A percentile compares a stretch with the other conserved stretches of the same genome.
phyloP scores from a whole-genome alignment of 1,284 basidiomycete genomes.

The Papiliotrema flavescens region DNA sequence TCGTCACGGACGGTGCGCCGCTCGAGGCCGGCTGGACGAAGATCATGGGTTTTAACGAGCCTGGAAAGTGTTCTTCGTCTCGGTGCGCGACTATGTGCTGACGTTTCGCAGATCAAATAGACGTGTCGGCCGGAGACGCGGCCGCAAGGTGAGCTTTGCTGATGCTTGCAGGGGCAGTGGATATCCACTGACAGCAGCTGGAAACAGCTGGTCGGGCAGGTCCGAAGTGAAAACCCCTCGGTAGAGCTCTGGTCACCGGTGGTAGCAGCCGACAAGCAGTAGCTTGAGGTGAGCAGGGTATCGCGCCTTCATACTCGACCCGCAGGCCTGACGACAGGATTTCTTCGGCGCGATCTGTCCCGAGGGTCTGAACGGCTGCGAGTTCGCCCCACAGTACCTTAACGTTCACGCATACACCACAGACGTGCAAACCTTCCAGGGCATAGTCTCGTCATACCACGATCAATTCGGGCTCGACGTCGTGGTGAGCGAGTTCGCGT shows the following conservation, averaged over 20 bases:
- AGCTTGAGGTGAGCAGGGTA: conserved; percentile 14
- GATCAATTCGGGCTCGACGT: conserved; percentile 11
- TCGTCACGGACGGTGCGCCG: conserved; percentile 6
- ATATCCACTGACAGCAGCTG: too few relatives aligned
- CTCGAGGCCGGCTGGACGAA: conserved; percentile 16
- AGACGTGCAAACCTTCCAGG: conserved; percentile 10
- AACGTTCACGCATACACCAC: conserved; percentile 17
- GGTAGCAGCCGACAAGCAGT: conserved; percentile 15
- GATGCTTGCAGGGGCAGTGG: too few relatives aligned
- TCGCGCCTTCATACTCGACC: not conserved
- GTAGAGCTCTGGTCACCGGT: conserved; percentile 19
- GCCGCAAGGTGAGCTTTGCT: too few relatives aligned
- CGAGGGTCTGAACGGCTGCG: conserved; percentile 8
- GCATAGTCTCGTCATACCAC: conserved; percentile 7
- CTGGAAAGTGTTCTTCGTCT: too few relatives aligned
- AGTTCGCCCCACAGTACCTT: conserved; percentile 17
- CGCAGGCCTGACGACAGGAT: not conserved
- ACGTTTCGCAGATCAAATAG: too few relatives aligned
- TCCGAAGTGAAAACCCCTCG: conserved; percentile 11
- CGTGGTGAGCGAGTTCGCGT: conserved; percentile 14
- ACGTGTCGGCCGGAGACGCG: too few relatives aligned
- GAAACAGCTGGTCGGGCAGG: conserved; percentile 11
- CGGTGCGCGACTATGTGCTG: too few relatives aligned
- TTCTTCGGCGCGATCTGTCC: conserved; percentile 27
- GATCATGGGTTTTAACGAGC: conserved; percentile 29